A percentile compares a stretch with the other conserved stretches of the same genome.
Evolutionary conservation across 148 eudicot genomes (phyloP).

Genomic region (Spergularia marina): DNA sequence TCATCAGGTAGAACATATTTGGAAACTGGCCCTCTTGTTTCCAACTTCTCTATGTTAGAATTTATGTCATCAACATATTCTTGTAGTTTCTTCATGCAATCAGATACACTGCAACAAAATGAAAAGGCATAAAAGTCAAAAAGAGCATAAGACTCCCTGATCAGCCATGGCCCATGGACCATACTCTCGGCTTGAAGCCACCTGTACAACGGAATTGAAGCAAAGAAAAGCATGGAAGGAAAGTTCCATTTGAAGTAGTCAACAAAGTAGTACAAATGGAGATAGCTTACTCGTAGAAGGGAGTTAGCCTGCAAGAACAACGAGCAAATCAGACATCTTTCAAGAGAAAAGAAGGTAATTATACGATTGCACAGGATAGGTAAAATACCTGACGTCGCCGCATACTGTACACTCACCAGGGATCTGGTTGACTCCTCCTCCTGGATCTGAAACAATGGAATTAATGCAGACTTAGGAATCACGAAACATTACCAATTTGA

Average conservation of each 20-base stretch:
- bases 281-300: slow-evolving; percentile 76
- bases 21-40: slow-evolving; percentile 83
- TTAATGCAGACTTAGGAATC: slow-evolving; percentile 7
- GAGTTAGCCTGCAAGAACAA: slow-evolving; percentile 79
- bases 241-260: background rate
- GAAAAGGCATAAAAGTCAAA: background rate
- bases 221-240: background rate
- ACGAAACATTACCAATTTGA: slow-evolving; percentile 3
- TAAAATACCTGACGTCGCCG: slow-evolving; percentile 84
- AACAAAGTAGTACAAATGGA: slow-evolving; percentile 5
- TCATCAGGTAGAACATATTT: slow-evolving; percentile 91
- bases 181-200: background rate
- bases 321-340: slow-evolving; percentile 14
- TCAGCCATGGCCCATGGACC: no score
- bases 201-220: background rate
- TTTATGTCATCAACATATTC: slow-evolving; percentile 84
- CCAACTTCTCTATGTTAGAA: slow-evolving; percentile 78
- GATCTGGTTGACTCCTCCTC: slow-evolving; percentile 94
- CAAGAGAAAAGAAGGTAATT: background rate
- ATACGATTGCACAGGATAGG: slow-evolving; percentile 2
- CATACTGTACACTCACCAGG: slow-evolving; percentile 77
- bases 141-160: background rate
- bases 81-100: slow-evolving; percentile 65
- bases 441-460: slow-evolving; percentile 63
- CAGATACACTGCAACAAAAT: slow-evolving; percentile 56